These are phyloP conservation scores for Calonectria ilicicola DNA, from an alignment of 2,329 filamentous ascomycete genomes.

Conservation along the genomic window DNA sequence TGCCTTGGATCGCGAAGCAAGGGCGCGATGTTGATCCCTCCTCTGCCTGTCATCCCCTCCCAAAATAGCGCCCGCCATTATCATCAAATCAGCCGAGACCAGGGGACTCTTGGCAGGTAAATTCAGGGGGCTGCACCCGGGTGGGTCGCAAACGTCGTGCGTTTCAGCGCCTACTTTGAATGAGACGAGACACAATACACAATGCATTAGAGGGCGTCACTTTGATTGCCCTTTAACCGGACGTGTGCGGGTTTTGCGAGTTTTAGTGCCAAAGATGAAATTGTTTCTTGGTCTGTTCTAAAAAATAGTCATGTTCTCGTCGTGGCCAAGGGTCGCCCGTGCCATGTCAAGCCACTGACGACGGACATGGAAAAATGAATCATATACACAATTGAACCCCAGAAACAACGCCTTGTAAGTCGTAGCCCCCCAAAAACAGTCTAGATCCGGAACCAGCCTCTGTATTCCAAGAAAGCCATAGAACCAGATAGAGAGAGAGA, in stretches of 20 bases:
- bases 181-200: neutral
- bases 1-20: neutral
- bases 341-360: neutral
- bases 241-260: neutral
- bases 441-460: neutral
- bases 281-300: neutral
- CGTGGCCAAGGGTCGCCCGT: neutral
- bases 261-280: neutral
- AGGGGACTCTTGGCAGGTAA: neutral
- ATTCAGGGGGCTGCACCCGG: slow-evolving; percentile 1
- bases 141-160: neutral
- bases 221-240: too few relatives aligned
- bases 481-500: neutral
- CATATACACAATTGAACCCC: neutral
- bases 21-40: neutral
- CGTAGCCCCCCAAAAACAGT: neutral
- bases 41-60: slow-evolving; percentile 4
- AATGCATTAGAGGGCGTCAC: neutral
- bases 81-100: neutral
- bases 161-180: slow-evolving; percentile 4
- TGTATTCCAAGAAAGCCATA: neutral
- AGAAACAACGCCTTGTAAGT: neutral
- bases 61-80: slow-evolving; percentile 17
- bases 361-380: neutral
- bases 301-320: neutral